Base-by-base conservation (phyloP, 805 yeast genomes). In the Crinitomyces ghanaensis region DNA sequence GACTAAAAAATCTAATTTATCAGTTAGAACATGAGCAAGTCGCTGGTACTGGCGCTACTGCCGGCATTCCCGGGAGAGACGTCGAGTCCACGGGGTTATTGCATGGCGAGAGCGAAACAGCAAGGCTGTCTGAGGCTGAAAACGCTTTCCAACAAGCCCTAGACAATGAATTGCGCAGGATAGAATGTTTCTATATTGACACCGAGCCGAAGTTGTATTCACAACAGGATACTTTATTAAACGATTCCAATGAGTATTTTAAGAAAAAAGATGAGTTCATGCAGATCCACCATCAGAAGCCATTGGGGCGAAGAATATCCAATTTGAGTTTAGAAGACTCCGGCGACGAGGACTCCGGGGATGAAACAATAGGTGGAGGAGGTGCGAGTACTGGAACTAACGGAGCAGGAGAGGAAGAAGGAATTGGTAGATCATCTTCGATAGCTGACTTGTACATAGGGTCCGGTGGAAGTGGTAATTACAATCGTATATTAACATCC, bases 1-100 rank as follows among this genome's bases (percentile, higher is more conserved):
- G 81, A 24, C 63, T 91, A 38, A 88, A 91, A 56, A 83, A 79
- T 59, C 67, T 81, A 26, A 80, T 86, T 19, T 88, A 86, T 55
- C 65, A 75, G 12, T 64, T 88, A 30, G 96, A 91, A 51, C 67
- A 86, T 48, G 84, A 80, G 34, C 47, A 57, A 15, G 43, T 50
- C 23, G 48, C 54, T 5, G 41, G 41, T n/a, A 46, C 45, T 12
- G 47, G 45, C 14, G 45, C 40, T 6, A 40, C 34, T 7, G 53
- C 40, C 18, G 46, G 36, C 16, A n/a, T n/a, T n/a, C n/a, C n/a
- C n/a, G n/a, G n/a, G n/a, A n/a, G n/a, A n/a, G n/a, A 45, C n/a
- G n/a, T n/a, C n/a, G n/a, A n/a, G n/a, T n/a, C n/a, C n/a, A n/a
- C n/a, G n/a, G n/a, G n/a, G n/a, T n/a, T n/a, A n/a, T n/a, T n/a